Evolutionary conservation across 495 filamentous ascomycete genomes (phyloP).

Genomic region (Penicillium robsamsonii): DNA sequence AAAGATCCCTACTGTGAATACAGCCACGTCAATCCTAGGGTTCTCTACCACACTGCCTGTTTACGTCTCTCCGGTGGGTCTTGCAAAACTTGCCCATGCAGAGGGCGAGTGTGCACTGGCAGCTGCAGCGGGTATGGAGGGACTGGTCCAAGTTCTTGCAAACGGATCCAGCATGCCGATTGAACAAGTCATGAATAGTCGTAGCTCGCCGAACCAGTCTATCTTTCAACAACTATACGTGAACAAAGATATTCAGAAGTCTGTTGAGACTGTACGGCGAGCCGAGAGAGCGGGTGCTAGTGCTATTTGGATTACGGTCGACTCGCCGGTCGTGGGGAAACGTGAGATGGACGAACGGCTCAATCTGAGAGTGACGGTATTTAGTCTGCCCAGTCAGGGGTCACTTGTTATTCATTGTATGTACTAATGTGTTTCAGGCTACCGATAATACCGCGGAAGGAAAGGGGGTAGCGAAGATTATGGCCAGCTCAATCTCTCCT

Average conservation of each 20-base stretch:
- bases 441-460: slow-evolving; percentile 17
- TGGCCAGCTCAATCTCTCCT: slow-evolving; percentile 82
- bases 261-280: slow-evolving; percentile 70
- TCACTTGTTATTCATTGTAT: not conserved
- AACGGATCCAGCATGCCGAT: slow-evolving; percentile 48
- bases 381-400: not conserved
- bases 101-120: slow-evolving; percentile 78
- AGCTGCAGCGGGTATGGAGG: slow-evolving; percentile 65
- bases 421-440: not conserved
- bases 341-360: slow-evolving; percentile 58
- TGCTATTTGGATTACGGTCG: slow-evolving; percentile 68
- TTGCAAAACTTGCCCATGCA: slow-evolving; percentile 76
- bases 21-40: slow-evolving; percentile 72
- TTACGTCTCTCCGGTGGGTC: slow-evolving; percentile 74
- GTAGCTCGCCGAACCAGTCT: slow-evolving; percentile 55
- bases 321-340: slow-evolving; percentile 63
- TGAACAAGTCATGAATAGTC: slow-evolving; percentile 69
- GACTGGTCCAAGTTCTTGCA: slow-evolving; percentile 34
- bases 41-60: slow-evolving; percentile 66
- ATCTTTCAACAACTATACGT: slow-evolving; percentile 90
- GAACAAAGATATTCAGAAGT: slow-evolving; percentile 76
- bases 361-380: slow-evolving; percentile 50
- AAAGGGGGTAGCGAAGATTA: slow-evolving; percentile 72
- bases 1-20: slow-evolving; percentile 68
- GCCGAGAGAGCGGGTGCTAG: slow-evolving; percentile 76